Evolutionary conservation across 129 eudicot species (phyloP), one percentile per base, ranked within the genome.

Genomic region (Silybum marianum): DNA sequence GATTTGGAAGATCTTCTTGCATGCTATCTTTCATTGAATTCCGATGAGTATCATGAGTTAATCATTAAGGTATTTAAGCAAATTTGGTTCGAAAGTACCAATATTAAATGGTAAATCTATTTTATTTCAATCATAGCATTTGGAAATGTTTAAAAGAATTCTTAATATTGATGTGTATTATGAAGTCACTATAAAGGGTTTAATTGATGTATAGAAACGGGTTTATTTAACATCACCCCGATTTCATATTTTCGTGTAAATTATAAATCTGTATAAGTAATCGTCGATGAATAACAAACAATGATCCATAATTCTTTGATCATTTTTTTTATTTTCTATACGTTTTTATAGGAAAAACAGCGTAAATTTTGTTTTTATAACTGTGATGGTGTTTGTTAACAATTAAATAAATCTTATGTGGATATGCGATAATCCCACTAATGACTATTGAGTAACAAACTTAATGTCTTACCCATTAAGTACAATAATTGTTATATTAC

Each of bases 1-100:
- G 97, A 93, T 22, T 82, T 93, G 80, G 97, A 93, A 74, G 93
- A 93, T 44, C 89, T 93, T 46, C 89, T 93, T 34, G 95, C 98
- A 60, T 91, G 95, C 21, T 93, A 91, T 86, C 88, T 93, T 26
- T 81, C 88, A n/a, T 66, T 93, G 44, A 93, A 93, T 85, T 90
- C 97, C 8, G 84, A 84, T 78, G 90, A 90, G 30, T 91, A 91
- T 84, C 98, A 91, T 85, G 92, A 85, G 8, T 58, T 93, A 40
- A 93, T 93, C 65, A 86, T 93, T 67, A 81, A 81, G 60, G 94
- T 88, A 3, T 93, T 93, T 79, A 85, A 89, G 88, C 90, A 93
- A 81, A 93, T 93, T 78, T 93, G 98, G 95, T 89, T 93, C 71
- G 90, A 90, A 62, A 34, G 85, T 69, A 74, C 77, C 30, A 71